Evolutionary conservation across 345 rosid species (phyloP), one percentile per base, ranked within the genome.

Genomic region (Geranium brycei): DNA sequence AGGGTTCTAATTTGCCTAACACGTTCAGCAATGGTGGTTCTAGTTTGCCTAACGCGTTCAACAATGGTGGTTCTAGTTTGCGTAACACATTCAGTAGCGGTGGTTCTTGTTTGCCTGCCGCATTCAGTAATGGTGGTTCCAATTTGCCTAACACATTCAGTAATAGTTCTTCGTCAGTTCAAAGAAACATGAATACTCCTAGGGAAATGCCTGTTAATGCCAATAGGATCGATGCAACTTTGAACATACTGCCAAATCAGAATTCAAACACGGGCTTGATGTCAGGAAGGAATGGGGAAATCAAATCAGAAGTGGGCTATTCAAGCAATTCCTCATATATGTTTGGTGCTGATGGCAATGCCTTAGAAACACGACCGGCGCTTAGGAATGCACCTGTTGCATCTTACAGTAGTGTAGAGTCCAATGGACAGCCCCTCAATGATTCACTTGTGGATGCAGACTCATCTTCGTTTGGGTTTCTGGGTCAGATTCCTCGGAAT

Each of bases 221-320:
- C 58, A 76, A 79, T 62, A 79, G 91, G 77, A 83, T 85, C 66
- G 90, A 85, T 80, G 74, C 81, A 35, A 71, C 80, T 32, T 67
- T 81, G 30, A 81, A 69, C 76, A 76, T 90, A 81, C 75, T 87
- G 72, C 75, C 91, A 68, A 77, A 82, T 7, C 97, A 88, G 71
- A 73, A 73, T 77, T 72, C 91, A 70, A 87, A 79, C 74, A 75
- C 87, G 70, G 85, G 80, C 65, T 71, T 95, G 74, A 81, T 87
- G 77, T 91, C 80, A 64, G 96, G 88, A 73, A 72, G 88, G 61
- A 90, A 90, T 78, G 92, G 97, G 63, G 91, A 85, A 19, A 77
- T 90, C 64, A 91, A 88, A 79, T 76, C 95, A 17, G 96, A 91
- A 76, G 72, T 82, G 65, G 88, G 88, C 69, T 87, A 71, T 83